These are phyloP conservation scores for Chenopodium formosanum DNA, from an alignment of 148 eudicot species.

Conservation along the genomic window DNA sequence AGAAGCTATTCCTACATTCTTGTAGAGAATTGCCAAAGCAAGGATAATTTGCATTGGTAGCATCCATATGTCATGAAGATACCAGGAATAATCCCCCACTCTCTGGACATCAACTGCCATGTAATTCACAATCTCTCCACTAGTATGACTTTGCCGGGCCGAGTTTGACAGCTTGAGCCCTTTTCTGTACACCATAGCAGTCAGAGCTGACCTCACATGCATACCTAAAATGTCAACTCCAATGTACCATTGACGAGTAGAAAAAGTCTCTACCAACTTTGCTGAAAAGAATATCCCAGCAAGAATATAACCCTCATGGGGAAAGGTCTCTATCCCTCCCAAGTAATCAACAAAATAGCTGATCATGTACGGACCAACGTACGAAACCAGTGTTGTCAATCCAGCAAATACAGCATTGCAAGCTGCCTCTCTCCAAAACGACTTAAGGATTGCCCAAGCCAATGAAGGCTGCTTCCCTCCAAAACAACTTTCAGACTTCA, in stretches of 20 bases:
- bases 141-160: constrained; percentile 77
- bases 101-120: constrained; percentile 97
- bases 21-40: constrained; percentile 80
- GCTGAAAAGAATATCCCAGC: constrained; percentile 72
- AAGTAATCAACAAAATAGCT: constrained; percentile 89
- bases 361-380: constrained; percentile 92
- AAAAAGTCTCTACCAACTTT: constrained; percentile 76
- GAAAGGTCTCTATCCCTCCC: constrained; percentile 59
- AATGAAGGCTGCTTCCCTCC: constrained; percentile 55
- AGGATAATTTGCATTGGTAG: constrained; percentile 78
- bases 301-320: constrained; percentile 86
- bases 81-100: constrained; percentile 85
- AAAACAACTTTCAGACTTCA: constrained; percentile 53
- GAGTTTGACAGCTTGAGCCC: constrained; percentile 78
- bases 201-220: constrained; percentile 86
- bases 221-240: constrained; percentile 83
- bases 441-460: constrained; percentile 74
- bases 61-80: constrained; percentile 93
- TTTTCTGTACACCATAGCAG: constrained; percentile 81
- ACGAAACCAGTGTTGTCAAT: constrained; percentile 65
- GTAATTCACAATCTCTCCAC: constrained; percentile 92
- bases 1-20: constrained; percentile 89
- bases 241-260: constrained; percentile 82
- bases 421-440: constrained; percentile 85
- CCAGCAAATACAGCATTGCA: constrained; percentile 81